A percentile compares a stretch with the other conserved stretches of the same genome.
These are phyloP conservation scores for Podaxis sp. DNA, from an alignment of 768 basidiomycete species.

Conservation along the genomic window DNA sequence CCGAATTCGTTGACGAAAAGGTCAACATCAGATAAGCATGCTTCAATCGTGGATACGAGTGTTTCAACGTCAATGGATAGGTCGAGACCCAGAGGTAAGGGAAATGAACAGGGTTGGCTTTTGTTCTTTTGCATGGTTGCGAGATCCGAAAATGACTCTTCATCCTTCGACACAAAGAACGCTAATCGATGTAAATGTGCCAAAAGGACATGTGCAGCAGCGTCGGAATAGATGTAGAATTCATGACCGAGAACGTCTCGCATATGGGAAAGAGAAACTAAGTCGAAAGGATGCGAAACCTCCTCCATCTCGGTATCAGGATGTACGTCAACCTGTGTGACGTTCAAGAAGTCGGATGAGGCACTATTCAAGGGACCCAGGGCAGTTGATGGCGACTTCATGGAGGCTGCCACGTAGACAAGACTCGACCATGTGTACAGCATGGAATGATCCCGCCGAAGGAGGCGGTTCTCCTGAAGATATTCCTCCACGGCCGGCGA, in stretches of 20 bases:
- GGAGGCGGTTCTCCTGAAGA: conserved; percentile 45
- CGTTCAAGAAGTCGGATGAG: conserved; percentile 49
- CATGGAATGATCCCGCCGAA: conserved; percentile 42
- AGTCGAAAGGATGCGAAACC: conserved; percentile 52
- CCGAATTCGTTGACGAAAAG: conserved; percentile 75
- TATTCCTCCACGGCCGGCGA: conserved; percentile 55
- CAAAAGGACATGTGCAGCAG: conserved; percentile 52
- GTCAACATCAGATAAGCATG: conserved; percentile 68
- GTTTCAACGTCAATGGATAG: conserved; percentile 71
- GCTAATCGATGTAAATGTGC: conserved; percentile 62
- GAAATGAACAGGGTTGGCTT: conserved; percentile 53
- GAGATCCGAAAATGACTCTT: conserved; percentile 36
- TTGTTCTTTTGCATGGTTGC: conserved; percentile 27
- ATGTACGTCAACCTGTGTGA: conserved; percentile 28
- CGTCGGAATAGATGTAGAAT: conserved; percentile 55
- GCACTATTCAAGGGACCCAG: conserved; percentile 19
- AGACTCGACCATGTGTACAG: conserved; percentile 72
- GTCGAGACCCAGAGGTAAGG: conserved; percentile 71
- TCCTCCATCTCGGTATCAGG: conserved; percentile 21
- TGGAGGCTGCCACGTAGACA: conserved; percentile 56
- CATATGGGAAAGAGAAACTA: conserved; percentile 58
- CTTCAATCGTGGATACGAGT: conserved; percentile 69
- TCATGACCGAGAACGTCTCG: conserved; percentile 58
- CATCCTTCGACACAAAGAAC: conserved; percentile 53
- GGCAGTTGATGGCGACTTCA: conserved; percentile 45